Conservation (phyloP, 805 yeast genomes). For the Debaryomyces hansenii region DNA sequence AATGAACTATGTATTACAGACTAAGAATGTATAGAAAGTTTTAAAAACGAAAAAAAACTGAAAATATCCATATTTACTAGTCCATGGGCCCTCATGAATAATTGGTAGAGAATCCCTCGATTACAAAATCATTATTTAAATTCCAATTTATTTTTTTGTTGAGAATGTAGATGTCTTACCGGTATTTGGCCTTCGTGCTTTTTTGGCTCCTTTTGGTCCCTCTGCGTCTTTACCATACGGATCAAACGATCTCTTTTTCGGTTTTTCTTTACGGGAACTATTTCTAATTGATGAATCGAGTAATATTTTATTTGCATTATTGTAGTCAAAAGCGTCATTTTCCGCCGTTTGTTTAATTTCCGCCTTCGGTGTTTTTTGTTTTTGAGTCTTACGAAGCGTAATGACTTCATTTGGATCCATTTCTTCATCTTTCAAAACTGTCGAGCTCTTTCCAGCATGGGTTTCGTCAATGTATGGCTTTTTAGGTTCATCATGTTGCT, state of each 20-base stretch:
- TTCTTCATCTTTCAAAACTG: slow-evolving; percentile 6
- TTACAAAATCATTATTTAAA: too few species aligned
- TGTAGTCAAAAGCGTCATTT: slow-evolving; percentile 43
- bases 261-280: slow-evolving; percentile 16
- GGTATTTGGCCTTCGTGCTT: slow-evolving; percentile 28
- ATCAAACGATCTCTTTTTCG: slow-evolving; percentile 52
- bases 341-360: slow-evolving; percentile 5
- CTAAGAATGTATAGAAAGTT: too few species aligned
- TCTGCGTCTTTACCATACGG: slow-evolving; percentile 53
- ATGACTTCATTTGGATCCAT: slow-evolving; percentile 38
- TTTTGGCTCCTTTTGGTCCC: slow-evolving; percentile 58
- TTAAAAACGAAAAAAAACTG: too few species aligned
- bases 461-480: slow-evolving; percentile 5
- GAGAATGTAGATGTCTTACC: slow-evolving; percentile 41
- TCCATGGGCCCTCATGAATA: too few species aligned
- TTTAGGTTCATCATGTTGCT: slow-evolving; percentile 10
- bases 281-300: slow-evolving; percentile 14
- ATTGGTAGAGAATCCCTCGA: too few species aligned
- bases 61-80: too few species aligned
- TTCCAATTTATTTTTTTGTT: slow-evolving; percentile 8
- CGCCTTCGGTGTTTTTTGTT: slow-evolving; percentile 8
- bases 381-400: slow-evolving; percentile 30
- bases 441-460: neutral
- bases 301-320: slow-evolving; percentile 43
- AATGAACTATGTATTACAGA: too few species aligned